Conservation (phyloP, 768 basidiomycete genomes). For the Tulasnella sp. region DNA sequence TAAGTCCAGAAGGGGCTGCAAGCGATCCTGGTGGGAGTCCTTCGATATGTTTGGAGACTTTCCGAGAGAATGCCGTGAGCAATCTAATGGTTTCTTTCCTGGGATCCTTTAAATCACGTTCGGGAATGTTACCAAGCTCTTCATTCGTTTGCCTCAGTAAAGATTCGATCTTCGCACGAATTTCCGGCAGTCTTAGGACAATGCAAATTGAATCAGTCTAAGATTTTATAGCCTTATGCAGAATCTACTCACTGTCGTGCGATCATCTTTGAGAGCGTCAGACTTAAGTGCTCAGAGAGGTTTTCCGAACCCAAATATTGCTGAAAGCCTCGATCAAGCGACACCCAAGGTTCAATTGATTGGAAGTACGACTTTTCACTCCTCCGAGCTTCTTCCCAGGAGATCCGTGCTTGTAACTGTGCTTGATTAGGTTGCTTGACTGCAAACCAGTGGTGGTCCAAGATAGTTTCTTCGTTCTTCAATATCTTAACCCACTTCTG, state of each 20-base stretch:
- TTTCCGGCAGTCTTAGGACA: slow-evolving; percentile 41
- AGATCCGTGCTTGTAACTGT: slow-evolving; percentile 37
- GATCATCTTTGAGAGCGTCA: slow-evolving; percentile 49
- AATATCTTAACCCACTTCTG: slow-evolving; percentile 35
- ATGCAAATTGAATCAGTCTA: not conserved
- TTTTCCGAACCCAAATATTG: slow-evolving; percentile 1
- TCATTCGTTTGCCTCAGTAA: slow-evolving; percentile 32
- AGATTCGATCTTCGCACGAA: slow-evolving; percentile 43
- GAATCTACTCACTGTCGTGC: slow-evolving; percentile 37
- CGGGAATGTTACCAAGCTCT: slow-evolving; percentile 31
- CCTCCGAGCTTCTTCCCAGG: slow-evolving; percentile 47
- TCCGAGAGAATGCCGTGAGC: slow-evolving; percentile 35
- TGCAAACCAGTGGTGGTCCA: slow-evolving; percentile 48
- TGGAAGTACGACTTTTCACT: slow-evolving; percentile 45
- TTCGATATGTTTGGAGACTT: slow-evolving; percentile 35
- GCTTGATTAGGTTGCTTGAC: slow-evolving; percentile 42
- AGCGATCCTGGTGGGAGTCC: slow-evolving; percentile 31
- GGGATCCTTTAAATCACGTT: slow-evolving; percentile 42
- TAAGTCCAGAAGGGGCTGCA: not conserved
- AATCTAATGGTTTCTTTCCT: slow-evolving; percentile 40
- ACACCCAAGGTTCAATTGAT: slow-evolving; percentile 12
- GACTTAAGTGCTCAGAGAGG: slow-evolving; percentile 44
- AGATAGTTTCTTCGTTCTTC: slow-evolving; percentile 23
- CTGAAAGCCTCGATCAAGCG: not conserved
- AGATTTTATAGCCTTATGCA: not conserved